Base-by-base conservation (phyloP, 306 rosid species). In the Mimosa bimucronata region DNA sequence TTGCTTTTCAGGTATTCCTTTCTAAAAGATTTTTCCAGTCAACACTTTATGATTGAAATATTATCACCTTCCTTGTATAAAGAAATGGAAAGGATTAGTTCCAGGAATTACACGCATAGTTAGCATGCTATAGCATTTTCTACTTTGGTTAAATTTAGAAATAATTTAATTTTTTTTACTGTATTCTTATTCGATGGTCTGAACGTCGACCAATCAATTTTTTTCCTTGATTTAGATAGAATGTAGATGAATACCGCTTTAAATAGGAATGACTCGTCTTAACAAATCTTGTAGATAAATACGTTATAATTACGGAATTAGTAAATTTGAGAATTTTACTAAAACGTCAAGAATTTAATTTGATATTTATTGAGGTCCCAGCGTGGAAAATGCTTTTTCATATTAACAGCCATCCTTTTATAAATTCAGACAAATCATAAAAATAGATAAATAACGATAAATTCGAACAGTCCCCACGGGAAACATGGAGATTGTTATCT, bases 81-180 rank as follows among this genome's bases (percentile, higher is more conserved):
- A 71, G 15, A 28, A 71, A 46, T 71, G 23, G 38, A 74, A 74
- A 52, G 10, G 13, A 44, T 16, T 61, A 62, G 61, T 75, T 60
- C n/a, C 13, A 41, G 12, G 58, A 60, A 75, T 62, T 74, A 62
- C 25, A 61, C 29, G 4, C 23, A 25, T 46, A 80, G 9, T 64
- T 25, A 79, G 65, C 58, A 13, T 62, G 18, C 11, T 0, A 23
- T 30, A 31, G 28, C 41, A 45, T 30, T 61, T 79, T 23, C 57
- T 21, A 40, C 75, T 70, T 44, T 28, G 3, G 25, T 21, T 71
- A 60, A 60, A 60, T 12, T 60, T 60, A 26, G 15, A 26, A 60
- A 60, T 10, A 16, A 57, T 25, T 9, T 4, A 25, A 60, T 8
- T 57, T 9, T 21, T 57, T 23, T 57, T 21, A 21, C 28, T 6